Evolutionary conservation across 805 yeast genomes (phyloP), one percentile per base, ranked within the genome.

Genomic region (Metschnikowia kunwiensis): DNA sequence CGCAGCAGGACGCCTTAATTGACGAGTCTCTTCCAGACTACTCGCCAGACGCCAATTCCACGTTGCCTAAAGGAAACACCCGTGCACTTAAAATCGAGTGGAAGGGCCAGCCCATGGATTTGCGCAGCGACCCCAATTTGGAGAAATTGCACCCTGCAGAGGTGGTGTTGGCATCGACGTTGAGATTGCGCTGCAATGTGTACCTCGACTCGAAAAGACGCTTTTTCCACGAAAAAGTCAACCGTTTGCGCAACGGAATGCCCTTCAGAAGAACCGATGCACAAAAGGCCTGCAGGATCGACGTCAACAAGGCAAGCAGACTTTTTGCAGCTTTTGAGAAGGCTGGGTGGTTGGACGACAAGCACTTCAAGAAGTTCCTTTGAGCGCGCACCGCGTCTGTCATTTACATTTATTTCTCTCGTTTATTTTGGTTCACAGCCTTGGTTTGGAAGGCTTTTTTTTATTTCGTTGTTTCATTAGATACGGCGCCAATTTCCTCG

Each of bases 91-190:
- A 82, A 55, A 85, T 94, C 23, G 97, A 91, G 60, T 91, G 98
- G 98, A 91, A 89, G 65, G 98, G 97, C 8, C 95, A 88, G 51
- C 95, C 97, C 24, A 88, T 91, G 96, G 94, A 86, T 59, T 72
- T 91, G 38, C 70, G 82, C 12, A 53, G 61, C 21, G 97, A 93
- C 61, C 94, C 96, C 14, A 73, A 86, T 48, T 61, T 74, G 33
- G 64, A 65, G 30, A 74, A 80, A 50, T 71, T 93, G 47, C 97
- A 91, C 61, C 97, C 97, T 0, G 96, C 96, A 4, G 98, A 91
- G 63, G 74, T 83, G 11, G 71, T 75, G 27, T 70, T 91, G 43
- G 97, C 97, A 4, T 82, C 94, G 12, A 83, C 82, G n/a, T 71
- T 91, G 54, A 75, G 98, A 57, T 71, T 91, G 47, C 96, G 97